These are phyloP conservation scores for Penicillium paradoxum DNA, from an alignment of 495 filamentous ascomycete genomes.

Conservation along the genomic window DNA sequence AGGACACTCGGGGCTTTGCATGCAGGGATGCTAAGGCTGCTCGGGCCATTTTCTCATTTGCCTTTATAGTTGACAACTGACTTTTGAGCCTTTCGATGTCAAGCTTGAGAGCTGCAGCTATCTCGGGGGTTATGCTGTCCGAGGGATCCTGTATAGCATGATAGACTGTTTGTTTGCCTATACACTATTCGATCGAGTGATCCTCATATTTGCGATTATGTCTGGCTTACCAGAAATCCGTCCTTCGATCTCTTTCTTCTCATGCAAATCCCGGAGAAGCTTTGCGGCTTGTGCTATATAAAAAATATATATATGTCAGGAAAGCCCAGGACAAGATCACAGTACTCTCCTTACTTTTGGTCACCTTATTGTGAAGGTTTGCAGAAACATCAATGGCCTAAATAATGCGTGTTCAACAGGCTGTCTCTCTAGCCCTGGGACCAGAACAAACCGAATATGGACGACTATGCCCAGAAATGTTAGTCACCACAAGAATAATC, in stretches of 20 bases:
- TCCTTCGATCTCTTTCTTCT: conserved; percentile 53
- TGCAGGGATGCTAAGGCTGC: conserved; percentile 44
- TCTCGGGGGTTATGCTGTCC: conserved; percentile 41
- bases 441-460: conserved; percentile 50
- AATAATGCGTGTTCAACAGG: not conserved
- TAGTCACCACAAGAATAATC: not conserved
- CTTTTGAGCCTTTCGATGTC: conserved; percentile 48
- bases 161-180: conserved; percentile 62
- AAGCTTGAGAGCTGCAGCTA: conserved; percentile 43
- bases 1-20: conserved; percentile 47
- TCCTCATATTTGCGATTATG: not conserved
- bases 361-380: conserved; percentile 65
- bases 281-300: conserved; percentile 54
- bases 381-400: conserved; percentile 60
- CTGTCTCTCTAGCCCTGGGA: not conserved
- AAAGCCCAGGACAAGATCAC: not conserved
- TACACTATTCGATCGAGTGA: not conserved
- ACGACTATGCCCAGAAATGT: conserved; percentile 37
- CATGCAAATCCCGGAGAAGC: conserved; percentile 57
- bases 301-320: not conserved
- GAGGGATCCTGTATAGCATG: conserved; percentile 51
- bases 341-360: conserved; percentile 45
- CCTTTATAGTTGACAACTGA: conserved; percentile 43
- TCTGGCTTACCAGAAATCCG: conserved; percentile 46
- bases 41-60: conserved; percentile 48